Evolutionary conservation across 2,329 filamentous ascomycete species (phyloP).

Genomic region (Phialocephala subalpina): DNA sequence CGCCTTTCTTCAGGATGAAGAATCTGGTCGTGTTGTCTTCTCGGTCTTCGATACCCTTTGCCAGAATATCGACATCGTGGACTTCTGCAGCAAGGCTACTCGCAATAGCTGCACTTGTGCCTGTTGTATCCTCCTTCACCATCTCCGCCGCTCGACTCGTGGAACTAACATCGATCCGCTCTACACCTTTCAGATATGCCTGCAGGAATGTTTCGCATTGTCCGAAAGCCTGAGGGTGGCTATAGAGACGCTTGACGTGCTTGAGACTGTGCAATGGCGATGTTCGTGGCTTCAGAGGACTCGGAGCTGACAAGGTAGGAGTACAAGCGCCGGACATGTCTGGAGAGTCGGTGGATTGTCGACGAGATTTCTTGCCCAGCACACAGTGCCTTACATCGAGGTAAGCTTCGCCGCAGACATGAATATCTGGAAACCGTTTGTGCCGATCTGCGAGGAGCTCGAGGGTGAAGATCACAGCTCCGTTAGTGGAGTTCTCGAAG

Average conservation of each 20-base stretch:
- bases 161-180: conserved; percentile 83
- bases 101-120: conserved; percentile 78
- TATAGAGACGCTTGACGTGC: conserved; percentile 81
- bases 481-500: conserved; percentile 96
- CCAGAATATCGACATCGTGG: conserved; percentile 74
- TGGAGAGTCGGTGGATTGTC: conserved; percentile 31
- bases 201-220: conserved; percentile 84
- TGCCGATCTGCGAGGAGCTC: conserved; percentile 85
- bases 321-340: conserved; percentile 56
- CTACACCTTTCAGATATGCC: conserved; percentile 73
- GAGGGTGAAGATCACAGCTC: conserved; percentile 87
- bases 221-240: conserved; percentile 94
- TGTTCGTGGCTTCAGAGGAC: conserved; percentile 53
- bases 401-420: conserved; percentile 85
- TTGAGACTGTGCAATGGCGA: conserved; percentile 60
- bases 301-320: conserved; percentile 56
- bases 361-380: conserved; percentile 59
- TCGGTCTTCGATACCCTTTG: conserved; percentile 74
- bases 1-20: conserved; percentile 63
- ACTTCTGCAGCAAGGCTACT: conserved; percentile 76
- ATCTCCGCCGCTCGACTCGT: conserved; percentile 88
- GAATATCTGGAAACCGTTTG: conserved; percentile 69
- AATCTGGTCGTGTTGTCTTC: conserved; percentile 83
- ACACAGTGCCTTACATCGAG: conserved; percentile 90
- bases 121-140: conserved; percentile 64